Percentiles rank a stretch among this genome's conserved stretches.
phyloP scores from a whole-genome alignment of 768 basidiomycete genomes.

The Cystofilobasidium macerans region DNA sequence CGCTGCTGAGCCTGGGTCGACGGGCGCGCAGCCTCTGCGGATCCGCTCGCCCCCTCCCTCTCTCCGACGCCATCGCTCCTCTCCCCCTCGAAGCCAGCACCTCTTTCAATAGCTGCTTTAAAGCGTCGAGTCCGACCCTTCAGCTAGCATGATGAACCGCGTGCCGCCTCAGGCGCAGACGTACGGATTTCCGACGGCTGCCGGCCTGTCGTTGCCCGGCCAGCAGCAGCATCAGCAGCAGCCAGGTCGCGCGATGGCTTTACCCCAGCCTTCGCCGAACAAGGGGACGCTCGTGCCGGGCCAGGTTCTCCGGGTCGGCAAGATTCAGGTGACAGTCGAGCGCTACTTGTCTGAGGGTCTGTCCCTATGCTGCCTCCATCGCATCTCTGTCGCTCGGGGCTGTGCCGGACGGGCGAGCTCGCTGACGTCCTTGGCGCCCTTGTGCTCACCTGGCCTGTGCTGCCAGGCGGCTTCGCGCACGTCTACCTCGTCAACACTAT shows the following conservation, averaged over 20 bases:
- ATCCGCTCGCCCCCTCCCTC: no score
- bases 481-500: conserved; percentile 89
- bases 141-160: conserved; percentile 7
- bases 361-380: conserved; percentile 25
- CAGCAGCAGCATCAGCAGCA: neutral
- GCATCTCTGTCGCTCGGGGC: neutral
- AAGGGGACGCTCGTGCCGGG: conserved; percentile 48
- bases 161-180: neutral
- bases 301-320: conserved; percentile 69
- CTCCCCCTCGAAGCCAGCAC: no score
- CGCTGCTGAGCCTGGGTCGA: no score
- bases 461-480: conserved; percentile 86
- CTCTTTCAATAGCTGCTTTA: no score
- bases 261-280: neutral
- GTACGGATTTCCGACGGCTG: neutral
- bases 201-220: neutral
- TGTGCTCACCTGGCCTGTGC: neutral
- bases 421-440: no score
- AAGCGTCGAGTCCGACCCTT: no score
- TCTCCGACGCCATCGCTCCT: no score
- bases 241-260: neutral
- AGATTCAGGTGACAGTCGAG: conserved; percentile 81
- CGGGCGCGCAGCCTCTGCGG: no score
- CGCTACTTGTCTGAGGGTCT: conserved; percentile 88
- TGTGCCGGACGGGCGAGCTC: no score